Percentiles rank a stretch among this genome's conserved stretches.
Conservation (phyloP, 2,329 filamentous ascomycete species). For the Pezicula rhizophila region DNA sequence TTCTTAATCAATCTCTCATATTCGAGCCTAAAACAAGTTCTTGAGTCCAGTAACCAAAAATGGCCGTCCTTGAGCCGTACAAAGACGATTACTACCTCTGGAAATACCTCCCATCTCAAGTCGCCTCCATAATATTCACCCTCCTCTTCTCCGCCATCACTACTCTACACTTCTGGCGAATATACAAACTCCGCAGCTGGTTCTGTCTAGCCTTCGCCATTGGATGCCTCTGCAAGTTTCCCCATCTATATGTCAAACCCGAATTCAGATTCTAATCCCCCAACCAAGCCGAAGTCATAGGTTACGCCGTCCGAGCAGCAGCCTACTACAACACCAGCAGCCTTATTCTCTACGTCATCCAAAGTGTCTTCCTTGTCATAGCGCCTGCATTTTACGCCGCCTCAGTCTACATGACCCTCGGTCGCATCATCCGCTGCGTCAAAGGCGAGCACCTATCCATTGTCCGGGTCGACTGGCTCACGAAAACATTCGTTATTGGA, state of each 20-base stretch:
- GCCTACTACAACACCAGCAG: slow-evolving; percentile 15
- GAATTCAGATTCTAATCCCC: background rate
- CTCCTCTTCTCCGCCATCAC: slow-evolving; percentile 26
- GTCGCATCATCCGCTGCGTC: slow-evolving; percentile 18
- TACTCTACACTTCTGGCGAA: slow-evolving; percentile 22
- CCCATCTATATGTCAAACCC: background rate
- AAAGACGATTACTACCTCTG: slow-evolving; percentile 29
- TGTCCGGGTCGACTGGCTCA: slow-evolving; percentile 38
- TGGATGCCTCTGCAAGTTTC: slow-evolving; percentile 32
- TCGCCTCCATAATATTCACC: slow-evolving; percentile 34
- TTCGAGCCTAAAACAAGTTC: too few species aligned
- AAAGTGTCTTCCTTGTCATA: slow-evolving; percentile 31
- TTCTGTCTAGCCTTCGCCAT: slow-evolving; percentile 31
- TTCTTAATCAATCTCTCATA: too few species aligned
- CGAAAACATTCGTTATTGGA: slow-evolving; percentile 47
- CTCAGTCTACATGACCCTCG: slow-evolving; percentile 26
- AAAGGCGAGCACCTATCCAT: slow-evolving; percentile 32
- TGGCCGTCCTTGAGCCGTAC: slow-evolving; percentile 28
- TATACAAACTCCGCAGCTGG: slow-evolving; percentile 21
- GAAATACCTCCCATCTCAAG: slow-evolving; percentile 41
- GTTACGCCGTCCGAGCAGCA: slow-evolving; percentile 26
- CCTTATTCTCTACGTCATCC: slow-evolving; percentile 27
- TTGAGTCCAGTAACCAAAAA: slow-evolving; percentile 4
- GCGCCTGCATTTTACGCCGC: slow-evolving; percentile 35
- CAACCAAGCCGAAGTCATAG: slow-evolving; percentile 31